Base-by-base conservation (phyloP, 1,139 yeast genomes). In the Pichia kudriavzevii region DNA sequence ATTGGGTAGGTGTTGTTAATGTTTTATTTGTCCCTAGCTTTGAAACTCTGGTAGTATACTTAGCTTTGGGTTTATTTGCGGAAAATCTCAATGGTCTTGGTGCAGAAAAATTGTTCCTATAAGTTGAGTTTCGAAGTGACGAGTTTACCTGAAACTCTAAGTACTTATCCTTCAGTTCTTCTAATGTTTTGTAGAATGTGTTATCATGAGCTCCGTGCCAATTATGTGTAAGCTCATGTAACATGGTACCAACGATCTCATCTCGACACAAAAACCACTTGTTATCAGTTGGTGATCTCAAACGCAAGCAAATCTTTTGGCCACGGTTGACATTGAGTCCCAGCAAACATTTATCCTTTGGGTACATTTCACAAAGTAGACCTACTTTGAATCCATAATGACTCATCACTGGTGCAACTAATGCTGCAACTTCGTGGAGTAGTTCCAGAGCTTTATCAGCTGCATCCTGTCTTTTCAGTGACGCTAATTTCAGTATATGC, bases 241-340 rank as follows among this genome's bases (percentile, higher is more conserved):
- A 63, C 74, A 87, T 72, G 0, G 95, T 85, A 0, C 88, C 95
- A 12, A 88, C 53, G 3, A 87, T 60, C 35, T 76, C 79, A 11
- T 78, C 73, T 56, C 80, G 61, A 1, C 88, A 79, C 18, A 76
- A 58, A 52, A 88, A 87, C 58, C 59, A 61, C 21, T 61, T 50
- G 25, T 71, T 72, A 50, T 80, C 72, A 17, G 64, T 57, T 15
- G 75, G 72, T 28, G 70, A 70, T 38, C 97, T 62, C 31, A 91
- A 62, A 38, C 97, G 59, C 9, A 91, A 52, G 56, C 81, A 68
- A 15, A 91, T 77, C 56, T 81, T 82, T 43, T 64, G 66, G 1
- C 97, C 97, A n/a, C 61, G 61, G 51, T 85, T 84, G n/a, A 85
- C 87, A 58, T 91, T 91, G 41, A 87, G 59, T 0, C 98, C 97